Percentiles rank a stretch among this genome's conserved stretches.
Evolutionary conservation across 2,329 filamentous ascomycete species (phyloP).

Genomic region (Botrytis deweyae): DNA sequence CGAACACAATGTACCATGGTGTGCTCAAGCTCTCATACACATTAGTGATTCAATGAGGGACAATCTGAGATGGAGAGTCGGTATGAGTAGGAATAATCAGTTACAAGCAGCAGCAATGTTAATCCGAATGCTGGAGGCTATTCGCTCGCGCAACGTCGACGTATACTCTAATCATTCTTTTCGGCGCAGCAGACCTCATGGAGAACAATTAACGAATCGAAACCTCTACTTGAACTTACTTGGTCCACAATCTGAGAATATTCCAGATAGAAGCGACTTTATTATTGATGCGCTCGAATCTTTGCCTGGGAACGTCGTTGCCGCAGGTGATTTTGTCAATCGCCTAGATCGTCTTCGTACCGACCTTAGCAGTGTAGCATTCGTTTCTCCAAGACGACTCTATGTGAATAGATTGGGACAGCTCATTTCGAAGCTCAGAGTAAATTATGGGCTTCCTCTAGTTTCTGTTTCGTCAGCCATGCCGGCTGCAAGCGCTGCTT

Average conservation of each 20-base stretch:
- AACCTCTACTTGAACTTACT: slow-evolving; percentile 37
- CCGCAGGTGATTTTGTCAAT: slow-evolving; percentile 29
- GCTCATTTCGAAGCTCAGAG: slow-evolving; percentile 9
- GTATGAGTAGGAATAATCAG: slow-evolving; percentile 25
- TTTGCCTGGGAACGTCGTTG: slow-evolving; percentile 32
- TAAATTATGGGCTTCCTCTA: slow-evolving; percentile 5
- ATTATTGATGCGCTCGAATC: slow-evolving; percentile 34
- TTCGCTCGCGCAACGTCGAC: slow-evolving; percentile 33
- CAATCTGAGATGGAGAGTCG: slow-evolving; percentile 26
- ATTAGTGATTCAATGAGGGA: slow-evolving; percentile 34
- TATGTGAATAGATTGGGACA: slow-evolving; percentile 14
- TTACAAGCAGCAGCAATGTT: slow-evolving; percentile 32
- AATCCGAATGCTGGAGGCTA: slow-evolving; percentile 34
- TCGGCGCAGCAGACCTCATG: slow-evolving; percentile 27
- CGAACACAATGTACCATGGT: slow-evolving; percentile 33
- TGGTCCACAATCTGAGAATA: slow-evolving; percentile 26
- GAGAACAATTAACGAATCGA: slow-evolving; percentile 32
- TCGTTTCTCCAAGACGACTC: slow-evolving; percentile 12
- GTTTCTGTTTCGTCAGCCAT: neutral
- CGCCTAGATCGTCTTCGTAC: slow-evolving; percentile 19
- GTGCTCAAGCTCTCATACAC: slow-evolving; percentile 31
- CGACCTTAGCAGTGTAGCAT: slow-evolving; percentile 9
- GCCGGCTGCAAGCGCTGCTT: neutral
- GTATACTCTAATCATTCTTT: slow-evolving; percentile 28
- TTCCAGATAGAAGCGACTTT: slow-evolving; percentile 31